These are phyloP conservation scores for Amaranthus tricolor DNA, from an alignment of 179 eudicot species.

Conservation along the genomic window DNA sequence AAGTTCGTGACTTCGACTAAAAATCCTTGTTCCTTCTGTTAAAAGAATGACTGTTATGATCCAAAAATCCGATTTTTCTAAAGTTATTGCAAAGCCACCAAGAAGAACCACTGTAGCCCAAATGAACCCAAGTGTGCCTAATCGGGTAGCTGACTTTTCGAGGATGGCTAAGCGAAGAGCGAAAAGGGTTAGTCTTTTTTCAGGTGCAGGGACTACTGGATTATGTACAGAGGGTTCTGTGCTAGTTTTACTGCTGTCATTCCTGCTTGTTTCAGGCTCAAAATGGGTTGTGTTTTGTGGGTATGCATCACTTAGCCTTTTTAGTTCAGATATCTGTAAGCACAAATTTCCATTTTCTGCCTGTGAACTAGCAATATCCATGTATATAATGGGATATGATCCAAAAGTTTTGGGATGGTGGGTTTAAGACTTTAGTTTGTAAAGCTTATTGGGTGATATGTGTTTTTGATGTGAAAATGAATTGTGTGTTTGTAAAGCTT, in stretches of 20 bases:
- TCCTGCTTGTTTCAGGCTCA: conserved; percentile 44
- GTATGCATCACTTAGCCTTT: conserved; percentile 30
- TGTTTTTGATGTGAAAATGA: too few species aligned
- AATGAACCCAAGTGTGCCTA: conserved; percentile 84
- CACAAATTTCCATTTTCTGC: conserved; percentile 34
- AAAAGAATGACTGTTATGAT: conserved; percentile 67
- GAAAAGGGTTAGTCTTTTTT: conserved; percentile 75
- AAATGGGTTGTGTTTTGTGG: conserved; percentile 38
- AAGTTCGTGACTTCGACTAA: conserved; percentile 84
- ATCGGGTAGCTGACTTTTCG: conserved; percentile 75
- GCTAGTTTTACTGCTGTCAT: conserved; percentile 35
- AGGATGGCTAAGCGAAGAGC: conserved; percentile 82
- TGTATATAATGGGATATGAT: conserved; percentile 1
- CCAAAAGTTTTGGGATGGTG: background rate
- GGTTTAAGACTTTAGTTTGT: background rate
- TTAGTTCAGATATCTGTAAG: conserved; percentile 42
- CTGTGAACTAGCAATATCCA: conserved; percentile 36
- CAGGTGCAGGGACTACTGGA: conserved; percentile 53
- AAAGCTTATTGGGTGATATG: background rate
- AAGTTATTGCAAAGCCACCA: conserved; percentile 89
- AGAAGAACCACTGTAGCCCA: conserved; percentile 98
- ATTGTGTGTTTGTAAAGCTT: too few species aligned
- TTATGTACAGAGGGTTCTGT: conserved; percentile 3
- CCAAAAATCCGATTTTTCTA: conserved; percentile 81
- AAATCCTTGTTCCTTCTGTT: conserved; percentile 78